These are phyloP conservation scores for Sporothrix mexicana DNA, from an alignment of 2,329 filamentous ascomycete genomes.

Conservation along the genomic window DNA sequence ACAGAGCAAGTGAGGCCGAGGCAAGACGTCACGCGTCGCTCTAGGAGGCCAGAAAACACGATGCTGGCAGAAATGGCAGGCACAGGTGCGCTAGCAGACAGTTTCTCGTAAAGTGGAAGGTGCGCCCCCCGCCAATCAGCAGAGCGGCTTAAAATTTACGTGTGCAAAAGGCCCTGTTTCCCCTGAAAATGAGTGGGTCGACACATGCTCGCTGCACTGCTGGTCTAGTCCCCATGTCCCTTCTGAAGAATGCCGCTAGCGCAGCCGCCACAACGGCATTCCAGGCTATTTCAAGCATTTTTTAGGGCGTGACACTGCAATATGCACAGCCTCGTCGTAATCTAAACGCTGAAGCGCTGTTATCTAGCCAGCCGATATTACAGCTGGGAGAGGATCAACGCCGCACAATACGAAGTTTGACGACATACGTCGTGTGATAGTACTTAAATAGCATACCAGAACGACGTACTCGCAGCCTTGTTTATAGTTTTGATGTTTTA, in stretches of 20 bases:
- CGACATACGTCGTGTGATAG: too few species aligned
- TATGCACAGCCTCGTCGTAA: conserved; percentile 12
- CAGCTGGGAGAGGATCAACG: too few species aligned
- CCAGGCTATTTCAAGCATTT: background rate
- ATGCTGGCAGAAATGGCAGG: conserved; percentile 8
- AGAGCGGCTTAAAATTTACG: conserved; percentile 14
- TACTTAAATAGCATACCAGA: too few species aligned
- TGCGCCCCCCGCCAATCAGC: conserved; percentile 32
- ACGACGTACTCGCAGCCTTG: too few species aligned
- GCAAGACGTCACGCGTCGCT: conserved; percentile 27
- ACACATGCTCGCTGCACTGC: background rate
- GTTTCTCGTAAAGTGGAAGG: conserved; percentile 12
- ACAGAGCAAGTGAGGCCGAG: conserved; percentile 6
- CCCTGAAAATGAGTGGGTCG: conserved; percentile 25
- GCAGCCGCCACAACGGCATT: conserved; percentile 11
- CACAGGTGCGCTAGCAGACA: background rate
- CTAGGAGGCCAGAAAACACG: conserved; percentile 19
- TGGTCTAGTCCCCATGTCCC: too few species aligned
- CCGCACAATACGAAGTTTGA: too few species aligned
- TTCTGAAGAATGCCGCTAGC: background rate
- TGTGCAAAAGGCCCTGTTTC: background rate
- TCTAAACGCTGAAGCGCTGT: conserved; percentile 11
- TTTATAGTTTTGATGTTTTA: too few species aligned
- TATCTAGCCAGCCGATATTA: background rate
- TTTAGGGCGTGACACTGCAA: background rate